Evolutionary conservation across 1,139 yeast species (phyloP).

Genomic region (Hansenula sp.): DNA sequence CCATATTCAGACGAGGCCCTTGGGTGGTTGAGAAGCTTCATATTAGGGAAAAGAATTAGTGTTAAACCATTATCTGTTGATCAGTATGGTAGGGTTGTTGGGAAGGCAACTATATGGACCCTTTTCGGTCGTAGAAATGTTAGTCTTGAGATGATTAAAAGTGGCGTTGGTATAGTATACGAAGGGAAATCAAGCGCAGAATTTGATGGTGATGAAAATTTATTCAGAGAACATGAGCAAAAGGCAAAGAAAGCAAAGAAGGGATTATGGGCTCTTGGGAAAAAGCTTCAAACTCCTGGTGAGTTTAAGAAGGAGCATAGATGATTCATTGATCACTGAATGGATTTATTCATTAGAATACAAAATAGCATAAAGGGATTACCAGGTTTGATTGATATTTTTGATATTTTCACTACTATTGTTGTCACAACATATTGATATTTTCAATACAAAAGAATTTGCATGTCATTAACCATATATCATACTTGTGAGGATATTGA

Average conservation of each 20-base stretch:
- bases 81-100: conserved; percentile 88
- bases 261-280: conserved; percentile 71
- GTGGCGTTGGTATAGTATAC: conserved; percentile 84
- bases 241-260: conserved; percentile 49
- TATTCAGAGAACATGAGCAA: conserved; percentile 56
- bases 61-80: conserved; percentile 79
- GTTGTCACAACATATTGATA: no score
- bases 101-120: conserved; percentile 63
- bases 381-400: no score
- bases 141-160: conserved; percentile 78
- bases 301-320: conserved; percentile 53
- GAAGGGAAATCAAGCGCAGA: conserved; percentile 82
- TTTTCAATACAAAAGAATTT: no score
- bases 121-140: conserved; percentile 75
- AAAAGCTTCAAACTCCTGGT: conserved; percentile 70
- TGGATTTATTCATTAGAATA: no score
- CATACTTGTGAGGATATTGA: background rate
- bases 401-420: no score
- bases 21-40: conserved; percentile 61
- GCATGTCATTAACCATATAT: background rate
- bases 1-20: conserved; percentile 85
- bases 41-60: conserved; percentile 64
- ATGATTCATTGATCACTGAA: background rate
- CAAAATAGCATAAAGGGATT: no score
- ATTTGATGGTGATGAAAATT: conserved; percentile 69